Conservation (phyloP, 1,139 yeast species). For the Candida albicans region DNA sequence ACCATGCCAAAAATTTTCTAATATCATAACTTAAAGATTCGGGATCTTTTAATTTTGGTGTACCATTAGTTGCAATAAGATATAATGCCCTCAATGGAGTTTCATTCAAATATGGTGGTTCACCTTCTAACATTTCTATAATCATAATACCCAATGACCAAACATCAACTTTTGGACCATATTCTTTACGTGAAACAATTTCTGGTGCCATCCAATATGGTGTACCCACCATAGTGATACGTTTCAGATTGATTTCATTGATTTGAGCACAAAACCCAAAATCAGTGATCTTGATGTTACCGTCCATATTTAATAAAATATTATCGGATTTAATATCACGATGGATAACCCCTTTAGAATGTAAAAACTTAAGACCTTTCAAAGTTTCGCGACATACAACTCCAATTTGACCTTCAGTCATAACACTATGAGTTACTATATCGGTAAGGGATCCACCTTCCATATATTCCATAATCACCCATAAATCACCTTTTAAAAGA, state of each 20-base stretch:
- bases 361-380: slow-evolving; percentile 81
- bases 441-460: slow-evolving; percentile 97
- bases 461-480: slow-evolving; percentile 99
- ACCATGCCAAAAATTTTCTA: slow-evolving; percentile 70
- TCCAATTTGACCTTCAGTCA: slow-evolving; percentile 97
- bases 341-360: slow-evolving; percentile 92
- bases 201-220: slow-evolving; percentile 99
- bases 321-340: slow-evolving; percentile 96
- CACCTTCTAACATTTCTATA: slow-evolving; percentile 98
- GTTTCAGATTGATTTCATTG: slow-evolving; percentile 77
- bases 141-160: slow-evolving; percentile 99
- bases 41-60: slow-evolving; percentile 89
- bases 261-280: slow-evolving; percentile 96
- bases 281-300: slow-evolving; percentile 88
- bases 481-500: slow-evolving; percentile 69
- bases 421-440: slow-evolving; percentile 89
- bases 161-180: slow-evolving; percentile 95
- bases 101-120: slow-evolving; percentile 95
- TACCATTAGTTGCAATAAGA: slow-evolving; percentile 92
- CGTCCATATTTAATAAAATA: slow-evolving; percentile 75
- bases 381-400: slow-evolving; percentile 93
- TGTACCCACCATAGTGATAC: slow-evolving; percentile 99
- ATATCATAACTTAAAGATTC: slow-evolving; percentile 70
- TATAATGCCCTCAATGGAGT: slow-evolving; percentile 91
- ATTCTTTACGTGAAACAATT: slow-evolving; percentile 89